Conservation (phyloP, 2,329 filamentous ascomycete species). For the Blastomyces silverae region DNA sequence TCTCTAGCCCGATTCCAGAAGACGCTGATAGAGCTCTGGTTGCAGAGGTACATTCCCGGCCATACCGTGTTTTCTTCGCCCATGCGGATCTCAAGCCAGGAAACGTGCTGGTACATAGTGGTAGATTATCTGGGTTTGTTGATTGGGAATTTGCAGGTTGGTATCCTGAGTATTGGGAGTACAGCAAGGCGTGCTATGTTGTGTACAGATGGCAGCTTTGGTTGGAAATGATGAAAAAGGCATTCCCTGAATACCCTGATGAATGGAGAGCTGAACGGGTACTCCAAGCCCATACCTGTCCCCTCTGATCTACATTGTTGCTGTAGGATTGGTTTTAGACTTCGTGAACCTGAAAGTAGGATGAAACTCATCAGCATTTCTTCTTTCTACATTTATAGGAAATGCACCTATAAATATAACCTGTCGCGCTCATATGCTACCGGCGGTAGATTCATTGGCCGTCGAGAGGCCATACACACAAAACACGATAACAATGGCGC, state of each 20-base stretch:
- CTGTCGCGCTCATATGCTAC: neutral
- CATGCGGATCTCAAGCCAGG: too few relatives aligned
- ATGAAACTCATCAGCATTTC: slow-evolving; percentile 9
- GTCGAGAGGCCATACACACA: slow-evolving; percentile 7
- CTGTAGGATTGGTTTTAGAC: slow-evolving; percentile 11
- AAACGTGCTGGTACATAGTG: too few relatives aligned
- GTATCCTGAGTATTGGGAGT: neutral
- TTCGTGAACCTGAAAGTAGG: slow-evolving; percentile 9
- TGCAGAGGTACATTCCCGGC: neutral
- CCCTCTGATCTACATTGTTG: slow-evolving; percentile 11
- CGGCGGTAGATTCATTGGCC: slow-evolving; percentile 12
- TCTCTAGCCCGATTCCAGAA: slow-evolving; percentile 14
- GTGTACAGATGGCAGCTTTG: slow-evolving; percentile 13
- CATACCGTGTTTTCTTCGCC: too few relatives aligned
- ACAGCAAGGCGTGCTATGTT: slow-evolving; percentile 8
- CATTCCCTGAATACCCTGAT: slow-evolving; percentile 11
- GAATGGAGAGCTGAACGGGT: slow-evolving; percentile 12
- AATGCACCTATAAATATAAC: slow-evolving; percentile 11
- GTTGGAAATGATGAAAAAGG: slow-evolving; percentile 12
- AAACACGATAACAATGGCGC: slow-evolving; percentile 9
- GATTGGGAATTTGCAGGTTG: too few relatives aligned
- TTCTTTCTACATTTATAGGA: slow-evolving; percentile 9
- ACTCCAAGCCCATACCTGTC: slow-evolving; percentile 13
- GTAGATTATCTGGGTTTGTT: too few relatives aligned
- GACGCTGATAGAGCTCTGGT: slow-evolving; percentile 14